phyloP scores from a whole-genome alignment of 306 rosid genomes.

The Malus fusca region DNA sequence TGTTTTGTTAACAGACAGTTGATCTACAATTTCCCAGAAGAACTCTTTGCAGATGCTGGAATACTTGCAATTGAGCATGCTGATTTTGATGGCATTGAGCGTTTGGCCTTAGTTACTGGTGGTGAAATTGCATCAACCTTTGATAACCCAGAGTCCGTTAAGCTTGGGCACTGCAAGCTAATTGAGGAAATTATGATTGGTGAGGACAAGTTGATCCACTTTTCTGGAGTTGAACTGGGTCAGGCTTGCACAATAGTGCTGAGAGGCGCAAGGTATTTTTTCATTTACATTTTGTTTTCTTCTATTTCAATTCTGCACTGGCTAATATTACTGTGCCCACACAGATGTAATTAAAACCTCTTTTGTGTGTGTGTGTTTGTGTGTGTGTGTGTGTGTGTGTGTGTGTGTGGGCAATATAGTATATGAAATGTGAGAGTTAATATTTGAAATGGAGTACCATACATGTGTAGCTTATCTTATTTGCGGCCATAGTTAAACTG shows the following conservation, averaged over 20 bases:
- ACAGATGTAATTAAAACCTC: neutral
- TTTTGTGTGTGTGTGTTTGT: neutral
- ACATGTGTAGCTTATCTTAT: neutral
- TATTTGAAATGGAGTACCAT: neutral
- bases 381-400: neutral
- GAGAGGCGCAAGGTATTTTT: constrained; percentile 84
- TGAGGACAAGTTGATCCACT: constrained; percentile 87
- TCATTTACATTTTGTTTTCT: neutral
- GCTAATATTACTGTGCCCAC: neutral
- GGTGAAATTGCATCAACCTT: constrained; percentile 95
- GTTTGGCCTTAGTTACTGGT: constrained; percentile 82
- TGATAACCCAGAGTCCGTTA: constrained; percentile 94
- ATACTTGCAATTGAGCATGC: constrained; percentile 98
- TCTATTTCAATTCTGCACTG: neutral
- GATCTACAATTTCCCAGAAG: constrained; percentile 95
- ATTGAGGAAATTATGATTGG: constrained; percentile 97
- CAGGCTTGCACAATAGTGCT: constrained; percentile 88
- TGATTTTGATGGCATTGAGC: constrained; percentile 96
- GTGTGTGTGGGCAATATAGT: neutral
- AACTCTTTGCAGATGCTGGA: constrained; percentile 96
- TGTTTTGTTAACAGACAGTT: constrained; percentile 90
- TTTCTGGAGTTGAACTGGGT: constrained; percentile 94
- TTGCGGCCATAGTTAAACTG: neutral
- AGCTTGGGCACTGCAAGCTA: constrained; percentile 84
- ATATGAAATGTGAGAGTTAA: neutral